phyloP scores from a whole-genome alignment of 164 flowering plant genomes.

The Brasenia schreberi region DNA sequence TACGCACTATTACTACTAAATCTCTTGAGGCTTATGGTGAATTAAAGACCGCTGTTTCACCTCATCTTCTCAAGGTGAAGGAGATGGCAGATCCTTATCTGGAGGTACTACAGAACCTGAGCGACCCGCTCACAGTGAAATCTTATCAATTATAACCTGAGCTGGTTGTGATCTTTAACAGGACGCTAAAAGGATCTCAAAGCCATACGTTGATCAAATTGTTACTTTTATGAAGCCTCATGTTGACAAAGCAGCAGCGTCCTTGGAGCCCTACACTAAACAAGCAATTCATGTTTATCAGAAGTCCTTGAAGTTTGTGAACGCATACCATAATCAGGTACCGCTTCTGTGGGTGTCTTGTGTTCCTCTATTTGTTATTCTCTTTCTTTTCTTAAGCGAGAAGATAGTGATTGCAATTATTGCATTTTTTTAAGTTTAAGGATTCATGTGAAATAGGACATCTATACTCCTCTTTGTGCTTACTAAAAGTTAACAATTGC shows the following conservation, averaged over 20 bases:
- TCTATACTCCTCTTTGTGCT: no score
- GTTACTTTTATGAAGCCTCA: constrained; percentile 61
- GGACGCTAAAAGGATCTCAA: constrained; percentile 66
- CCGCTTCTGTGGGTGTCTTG: no score
- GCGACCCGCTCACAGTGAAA: not conserved
- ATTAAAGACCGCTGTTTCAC: constrained; percentile 45
- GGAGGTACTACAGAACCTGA: constrained; percentile 32
- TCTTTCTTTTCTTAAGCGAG: no score
- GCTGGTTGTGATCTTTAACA: constrained; percentile 12
- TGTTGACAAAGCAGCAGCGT: constrained; percentile 48
- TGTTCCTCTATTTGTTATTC: no score
- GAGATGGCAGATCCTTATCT: constrained; percentile 61
- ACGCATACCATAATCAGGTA: constrained; percentile 66
- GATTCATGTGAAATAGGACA: no score
- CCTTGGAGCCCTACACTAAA: constrained; percentile 60
- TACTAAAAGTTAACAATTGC: no score
- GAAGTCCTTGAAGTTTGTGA: constrained; percentile 52
- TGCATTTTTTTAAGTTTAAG: no score
- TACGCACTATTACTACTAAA: constrained; percentile 30
- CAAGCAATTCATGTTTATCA: constrained; percentile 37
- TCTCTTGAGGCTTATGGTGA: constrained; percentile 48
- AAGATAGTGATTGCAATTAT: no score
- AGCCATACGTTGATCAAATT: constrained; percentile 65
- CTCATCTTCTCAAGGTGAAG: constrained; percentile 49
- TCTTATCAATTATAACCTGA: no score